A percentile compares a stretch with the other conserved stretches of the same genome.
Evolutionary conservation across 164 flowering plant species (phyloP).

Genomic region (Aristolochia californica): DNA sequence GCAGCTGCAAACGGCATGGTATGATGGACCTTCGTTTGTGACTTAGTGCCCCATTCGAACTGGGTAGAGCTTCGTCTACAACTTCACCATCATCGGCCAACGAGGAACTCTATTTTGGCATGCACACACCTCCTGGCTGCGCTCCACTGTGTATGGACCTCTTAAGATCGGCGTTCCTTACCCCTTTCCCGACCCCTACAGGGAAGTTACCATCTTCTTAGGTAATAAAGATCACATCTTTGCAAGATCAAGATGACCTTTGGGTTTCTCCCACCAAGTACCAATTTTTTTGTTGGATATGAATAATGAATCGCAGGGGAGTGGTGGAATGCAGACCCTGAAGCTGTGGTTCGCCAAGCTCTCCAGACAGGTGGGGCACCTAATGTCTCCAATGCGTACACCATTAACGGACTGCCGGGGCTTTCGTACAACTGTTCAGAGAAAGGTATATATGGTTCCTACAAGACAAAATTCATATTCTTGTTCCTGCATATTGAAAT

Average conservation of each 20-base stretch:
- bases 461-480: neutral
- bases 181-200: constrained; percentile 39
- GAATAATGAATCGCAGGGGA: constrained; percentile 29
- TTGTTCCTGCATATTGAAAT: no score
- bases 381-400: constrained; percentile 63
- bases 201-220: constrained; percentile 51
- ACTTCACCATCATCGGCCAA: constrained; percentile 51
- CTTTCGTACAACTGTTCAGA: constrained; percentile 56
- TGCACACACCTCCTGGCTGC: constrained; percentile 56
- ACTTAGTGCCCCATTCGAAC: constrained; percentile 67
- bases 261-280: no score
- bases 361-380: constrained; percentile 52
- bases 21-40: constrained; percentile 55
- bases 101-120: constrained; percentile 54
- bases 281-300: neutral
- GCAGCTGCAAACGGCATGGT: constrained; percentile 51
- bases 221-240: constrained; percentile 24
- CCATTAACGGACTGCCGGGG: constrained; percentile 75
- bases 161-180: constrained; percentile 42
- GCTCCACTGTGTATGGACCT: constrained; percentile 52
- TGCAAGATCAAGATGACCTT: no score
- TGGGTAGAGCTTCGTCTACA: constrained; percentile 44
- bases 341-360: constrained; percentile 47
- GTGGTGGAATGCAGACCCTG: constrained; percentile 64
- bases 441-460: constrained; percentile 32